phyloP scores from a whole-genome alignment of 2,329 filamentous ascomycete species.

The Cladosporium velox region DNA sequence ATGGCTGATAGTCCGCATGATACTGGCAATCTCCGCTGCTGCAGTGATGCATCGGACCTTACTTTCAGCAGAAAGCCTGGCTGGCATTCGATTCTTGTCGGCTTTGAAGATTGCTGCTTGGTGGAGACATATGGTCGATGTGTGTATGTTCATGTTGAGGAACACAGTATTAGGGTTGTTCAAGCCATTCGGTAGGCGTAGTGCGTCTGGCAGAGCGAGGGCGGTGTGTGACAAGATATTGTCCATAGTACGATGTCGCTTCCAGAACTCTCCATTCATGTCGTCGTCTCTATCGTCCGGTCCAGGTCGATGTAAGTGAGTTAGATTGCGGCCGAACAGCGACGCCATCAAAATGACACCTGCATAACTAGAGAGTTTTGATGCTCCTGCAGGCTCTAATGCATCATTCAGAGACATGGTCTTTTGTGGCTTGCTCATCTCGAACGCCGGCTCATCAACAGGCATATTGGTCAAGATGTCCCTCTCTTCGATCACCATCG shows the following conservation, averaged over 20 bases:
- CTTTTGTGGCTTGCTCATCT: slow-evolving; percentile 73
- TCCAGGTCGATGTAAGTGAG: slow-evolving; percentile 86
- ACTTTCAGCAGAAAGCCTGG: slow-evolving; percentile 80
- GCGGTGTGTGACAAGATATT: slow-evolving; percentile 87
- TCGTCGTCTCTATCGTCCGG: slow-evolving; percentile 80
- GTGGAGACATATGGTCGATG: slow-evolving; percentile 94
- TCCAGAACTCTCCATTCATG: slow-evolving; percentile 94
- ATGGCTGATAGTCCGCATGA: slow-evolving; percentile 94
- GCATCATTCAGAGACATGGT: slow-evolving; percentile 70
- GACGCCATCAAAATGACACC: slow-evolving; percentile 83
- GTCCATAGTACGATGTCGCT: slow-evolving; percentile 83
- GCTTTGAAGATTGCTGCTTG: slow-evolving; percentile 98
- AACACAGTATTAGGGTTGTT: slow-evolving; percentile 84
- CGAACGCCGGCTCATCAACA: slow-evolving; percentile 78
- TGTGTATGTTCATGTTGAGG: slow-evolving; percentile 95
- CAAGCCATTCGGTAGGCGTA: slow-evolving; percentile 77
- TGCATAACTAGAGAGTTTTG: slow-evolving; percentile 74
- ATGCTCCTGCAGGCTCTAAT: slow-evolving; percentile 70
- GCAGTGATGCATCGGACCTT: slow-evolving; percentile 91
- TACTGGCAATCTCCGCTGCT: slow-evolving; percentile 88
- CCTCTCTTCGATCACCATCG: slow-evolving; percentile 87
- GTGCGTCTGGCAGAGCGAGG: slow-evolving; percentile 74
- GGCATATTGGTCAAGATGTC: slow-evolving; percentile 89
- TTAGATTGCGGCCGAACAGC: slow-evolving; percentile 85
- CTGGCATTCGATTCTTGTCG: slow-evolving; percentile 79